Evolutionary conservation across 129 eudicot species (phyloP).

Genomic region (Flaveria ramosissima): DNA sequence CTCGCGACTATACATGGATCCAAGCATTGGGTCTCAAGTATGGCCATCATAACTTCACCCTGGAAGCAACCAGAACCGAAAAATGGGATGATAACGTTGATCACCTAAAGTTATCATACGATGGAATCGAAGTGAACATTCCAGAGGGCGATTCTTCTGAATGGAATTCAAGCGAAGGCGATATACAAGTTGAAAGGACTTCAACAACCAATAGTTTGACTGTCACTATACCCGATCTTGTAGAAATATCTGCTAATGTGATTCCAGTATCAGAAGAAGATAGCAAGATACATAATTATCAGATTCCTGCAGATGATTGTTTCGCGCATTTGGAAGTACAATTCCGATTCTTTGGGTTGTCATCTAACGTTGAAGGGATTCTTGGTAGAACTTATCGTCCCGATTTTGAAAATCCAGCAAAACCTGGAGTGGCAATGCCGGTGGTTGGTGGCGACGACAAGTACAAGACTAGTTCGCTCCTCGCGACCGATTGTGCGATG

Average conservation of each 20-base stretch:
- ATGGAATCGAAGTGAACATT: conserved; percentile 26
- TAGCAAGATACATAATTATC: conserved; percentile 49
- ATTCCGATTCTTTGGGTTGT: conserved; percentile 53
- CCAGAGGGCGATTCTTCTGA: conserved; percentile 55
- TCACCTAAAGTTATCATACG: conserved; percentile 39
- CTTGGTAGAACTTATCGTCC: conserved; percentile 60
- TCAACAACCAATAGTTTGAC: conserved; percentile 47
- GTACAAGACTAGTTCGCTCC: conserved; percentile 53
- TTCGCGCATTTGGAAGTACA: conserved; percentile 61
- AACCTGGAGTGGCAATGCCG: conserved; percentile 59
- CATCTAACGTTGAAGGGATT: conserved; percentile 54
- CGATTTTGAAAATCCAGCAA: conserved; percentile 58
- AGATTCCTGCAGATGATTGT: conserved; percentile 49
- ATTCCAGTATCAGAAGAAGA: conserved; percentile 57
- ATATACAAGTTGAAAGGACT: conserved; percentile 53
- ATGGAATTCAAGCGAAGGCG: conserved; percentile 45
- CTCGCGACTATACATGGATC: conserved; percentile 64
- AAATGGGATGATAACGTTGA: conserved; percentile 51
- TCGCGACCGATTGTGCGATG: conserved; percentile 46
- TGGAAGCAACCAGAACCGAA: conserved; percentile 48
- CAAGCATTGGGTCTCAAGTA: conserved; percentile 58
- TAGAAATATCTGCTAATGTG: conserved; percentile 50
- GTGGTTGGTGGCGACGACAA: conserved; percentile 59
- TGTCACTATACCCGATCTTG: conserved; percentile 37
- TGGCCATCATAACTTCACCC: conserved; percentile 46